phyloP scores from a whole-genome alignment of 129 eudicot genomes.

The Helichrysum umbraculigerum region DNA sequence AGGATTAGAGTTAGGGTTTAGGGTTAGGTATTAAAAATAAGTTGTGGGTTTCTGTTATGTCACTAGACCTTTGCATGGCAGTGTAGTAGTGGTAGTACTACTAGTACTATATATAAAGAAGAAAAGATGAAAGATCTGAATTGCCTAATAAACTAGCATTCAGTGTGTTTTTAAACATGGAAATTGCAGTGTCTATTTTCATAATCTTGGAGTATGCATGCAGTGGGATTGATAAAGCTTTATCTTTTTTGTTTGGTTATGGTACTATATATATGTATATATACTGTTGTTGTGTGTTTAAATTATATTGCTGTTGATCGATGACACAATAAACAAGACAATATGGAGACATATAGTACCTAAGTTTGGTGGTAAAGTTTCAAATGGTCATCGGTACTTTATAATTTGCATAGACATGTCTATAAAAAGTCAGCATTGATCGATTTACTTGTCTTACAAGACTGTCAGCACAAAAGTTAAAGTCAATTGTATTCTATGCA shows the following conservation, averaged over 20 bases:
- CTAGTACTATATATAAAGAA: constrained; percentile 31
- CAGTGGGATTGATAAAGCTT: constrained; percentile 23
- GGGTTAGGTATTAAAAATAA: constrained; percentile 19
- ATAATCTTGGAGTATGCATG: constrained; percentile 39
- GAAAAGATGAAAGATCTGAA: constrained; percentile 42
- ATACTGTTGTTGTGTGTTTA: constrained; percentile 14
- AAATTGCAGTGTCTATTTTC: constrained; percentile 32
- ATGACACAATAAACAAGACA: constrained; percentile 23
- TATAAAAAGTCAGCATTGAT: constrained; percentile 24
- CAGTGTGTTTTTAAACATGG: constrained; percentile 39
- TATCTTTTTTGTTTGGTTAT: constrained; percentile 26
- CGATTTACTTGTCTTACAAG: constrained; percentile 31
- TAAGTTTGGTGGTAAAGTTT: constrained; percentile 30
- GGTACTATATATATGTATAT: background rate
- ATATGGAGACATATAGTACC: constrained; percentile 28
- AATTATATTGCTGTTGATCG: background rate
- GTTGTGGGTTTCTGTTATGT: constrained; percentile 42
- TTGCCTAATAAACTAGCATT: constrained; percentile 43
- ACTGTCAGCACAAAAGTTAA: constrained; percentile 20
- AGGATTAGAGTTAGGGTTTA: constrained; percentile 15
- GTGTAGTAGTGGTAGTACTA: constrained; percentile 11
- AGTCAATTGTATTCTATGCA: constrained; percentile 28
- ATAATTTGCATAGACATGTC: constrained; percentile 28
- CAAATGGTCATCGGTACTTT: constrained; percentile 31
- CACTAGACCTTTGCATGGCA: constrained; percentile 41